Evolutionary conservation across 2,329 filamentous ascomycete species (phyloP), one percentile per base, ranked within the genome.

Genomic region (Aspergillus novofumigatus): DNA sequence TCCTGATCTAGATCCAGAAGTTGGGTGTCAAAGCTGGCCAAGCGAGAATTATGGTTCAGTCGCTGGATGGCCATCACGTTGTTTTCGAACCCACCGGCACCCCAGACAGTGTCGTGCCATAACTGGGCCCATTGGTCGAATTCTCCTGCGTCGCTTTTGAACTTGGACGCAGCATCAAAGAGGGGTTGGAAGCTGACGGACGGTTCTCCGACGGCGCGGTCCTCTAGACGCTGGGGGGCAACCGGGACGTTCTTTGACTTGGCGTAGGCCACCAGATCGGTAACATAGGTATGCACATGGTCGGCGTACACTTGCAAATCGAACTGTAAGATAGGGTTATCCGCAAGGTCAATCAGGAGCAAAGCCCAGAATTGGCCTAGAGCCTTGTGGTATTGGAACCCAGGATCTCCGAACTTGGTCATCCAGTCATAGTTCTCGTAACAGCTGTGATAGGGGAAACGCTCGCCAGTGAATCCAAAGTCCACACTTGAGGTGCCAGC

Each of bases 371-470:
- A 80, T 73, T 97, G 86, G 10, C 86, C 90, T 58, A 97, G 83
- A 5, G 89, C 76, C 44, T 81, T 83, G 76, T 97, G 94, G 69
- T 96, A 94, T 10, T 81, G 74, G 68, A 96, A 96, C 1, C 83
- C 87, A 0, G 91, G 91, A 70, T 99, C 94, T 23, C 90, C 87
- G 58, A 90, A 85, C 41, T 81, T 82, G 26, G 86, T 80, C 82
- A 97, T 91, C 87, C 91, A 93, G 48, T 92, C 88, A 65, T 90
- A 92, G 54, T 86, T 95, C 69, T 97, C 93, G 74, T 96, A 95
- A 75, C 89, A 94, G 59, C 89, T 92, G 73, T 92, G 87, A 52
- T 87, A 86, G 0, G 92, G 91, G 66, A 83, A 88, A 10, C 78
- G 74, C 7, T 82, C 78, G 48, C 89, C 89, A 41, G 78, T 74